A percentile compares a stretch with the other conserved stretches of the same genome.
These are phyloP conservation scores for Pyrenula massariospora DNA, from an alignment of 495 filamentous ascomycete species.

Conservation along the genomic window DNA sequence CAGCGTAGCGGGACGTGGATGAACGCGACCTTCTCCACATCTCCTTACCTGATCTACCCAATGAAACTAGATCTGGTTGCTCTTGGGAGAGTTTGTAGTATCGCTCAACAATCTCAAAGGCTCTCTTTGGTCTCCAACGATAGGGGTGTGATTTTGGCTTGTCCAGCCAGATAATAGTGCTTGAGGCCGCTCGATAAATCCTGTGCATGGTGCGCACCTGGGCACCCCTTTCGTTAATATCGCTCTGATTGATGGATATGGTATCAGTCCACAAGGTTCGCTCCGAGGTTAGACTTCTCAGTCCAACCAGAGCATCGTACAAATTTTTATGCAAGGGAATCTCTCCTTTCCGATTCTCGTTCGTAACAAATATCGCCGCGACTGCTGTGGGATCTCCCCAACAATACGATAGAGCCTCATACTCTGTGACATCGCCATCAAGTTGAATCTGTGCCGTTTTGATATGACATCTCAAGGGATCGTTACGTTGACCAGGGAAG, in stretches of 20 bases:
- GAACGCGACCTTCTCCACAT: background rate
- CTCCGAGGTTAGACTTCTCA: background rate
- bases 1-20: background rate
- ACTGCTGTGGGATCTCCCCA: slow-evolving; percentile 10
- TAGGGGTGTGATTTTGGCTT: background rate
- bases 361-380: background rate
- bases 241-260: slow-evolving; percentile 8
- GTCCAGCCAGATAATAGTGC: background rate
- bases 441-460: background rate
- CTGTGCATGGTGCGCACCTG: slow-evolving; percentile 7
- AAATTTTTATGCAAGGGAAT: background rate
- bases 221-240: slow-evolving; percentile 3
- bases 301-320: background rate
- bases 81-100: background rate
- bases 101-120: background rate
- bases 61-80: background rate
- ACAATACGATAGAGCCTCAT: slow-evolving; percentile 22
- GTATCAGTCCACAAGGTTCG: slow-evolving; percentile 12
- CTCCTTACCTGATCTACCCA: background rate
- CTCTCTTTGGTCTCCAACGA: background rate
- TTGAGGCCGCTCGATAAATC: background rate
- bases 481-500: background rate
- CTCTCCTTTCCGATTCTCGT: background rate
- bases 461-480: background rate
- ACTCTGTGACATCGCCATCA: slow-evolving; percentile 3